Evolutionary conservation across 2,329 filamentous ascomycete genomes (phyloP).

Genomic region (Neodidymelliopsis sp.): DNA sequence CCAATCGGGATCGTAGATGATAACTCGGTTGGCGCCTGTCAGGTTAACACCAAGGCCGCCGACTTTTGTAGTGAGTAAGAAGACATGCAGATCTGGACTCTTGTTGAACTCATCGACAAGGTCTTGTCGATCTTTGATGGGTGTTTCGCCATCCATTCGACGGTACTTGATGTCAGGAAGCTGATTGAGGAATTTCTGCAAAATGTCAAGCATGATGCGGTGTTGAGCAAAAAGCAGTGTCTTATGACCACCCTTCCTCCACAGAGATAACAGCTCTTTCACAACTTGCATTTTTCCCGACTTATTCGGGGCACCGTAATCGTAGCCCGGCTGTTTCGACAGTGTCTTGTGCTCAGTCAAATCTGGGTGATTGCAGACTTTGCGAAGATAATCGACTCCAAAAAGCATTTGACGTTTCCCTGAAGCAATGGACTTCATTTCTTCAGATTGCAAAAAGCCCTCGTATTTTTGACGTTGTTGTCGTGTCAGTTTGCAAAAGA

Average conservation of each 20-base stretch:
- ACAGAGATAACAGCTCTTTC: slow-evolving; percentile 83
- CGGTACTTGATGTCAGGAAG: slow-evolving; percentile 77
- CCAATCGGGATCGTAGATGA: slow-evolving; percentile 99
- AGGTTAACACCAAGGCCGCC: slow-evolving; percentile 93
- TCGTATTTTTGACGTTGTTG: slow-evolving; percentile 83
- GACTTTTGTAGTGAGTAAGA: slow-evolving; percentile 93
- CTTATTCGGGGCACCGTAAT: slow-evolving; percentile 78
- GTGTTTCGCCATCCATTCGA: slow-evolving; percentile 92
- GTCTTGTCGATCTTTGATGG: slow-evolving; percentile 84
- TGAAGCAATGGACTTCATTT: slow-evolving; percentile 82
- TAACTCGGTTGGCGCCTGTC: slow-evolving; percentile 92
- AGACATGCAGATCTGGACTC: slow-evolving; percentile 79
- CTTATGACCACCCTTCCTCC: slow-evolving; percentile 93
- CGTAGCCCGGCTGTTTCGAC: slow-evolving; percentile 69
- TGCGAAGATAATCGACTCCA: slow-evolving; percentile 89
- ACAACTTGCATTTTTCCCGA: slow-evolving; percentile 98
- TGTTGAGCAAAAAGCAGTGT: slow-evolving; percentile 92
- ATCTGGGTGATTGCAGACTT: slow-evolving; percentile 98
- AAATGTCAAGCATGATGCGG: slow-evolving; percentile 92
- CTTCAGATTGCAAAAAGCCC: slow-evolving; percentile 79
- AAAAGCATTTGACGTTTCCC: slow-evolving; percentile 81
- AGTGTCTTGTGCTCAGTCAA: slow-evolving; percentile 72
- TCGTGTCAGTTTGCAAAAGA: slow-evolving; percentile 91
- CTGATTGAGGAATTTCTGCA: slow-evolving; percentile 78
- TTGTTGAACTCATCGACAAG: slow-evolving; percentile 95